phyloP scores from a whole-genome alignment of 805 yeast species.

The Yarrowia osloensis region DNA sequence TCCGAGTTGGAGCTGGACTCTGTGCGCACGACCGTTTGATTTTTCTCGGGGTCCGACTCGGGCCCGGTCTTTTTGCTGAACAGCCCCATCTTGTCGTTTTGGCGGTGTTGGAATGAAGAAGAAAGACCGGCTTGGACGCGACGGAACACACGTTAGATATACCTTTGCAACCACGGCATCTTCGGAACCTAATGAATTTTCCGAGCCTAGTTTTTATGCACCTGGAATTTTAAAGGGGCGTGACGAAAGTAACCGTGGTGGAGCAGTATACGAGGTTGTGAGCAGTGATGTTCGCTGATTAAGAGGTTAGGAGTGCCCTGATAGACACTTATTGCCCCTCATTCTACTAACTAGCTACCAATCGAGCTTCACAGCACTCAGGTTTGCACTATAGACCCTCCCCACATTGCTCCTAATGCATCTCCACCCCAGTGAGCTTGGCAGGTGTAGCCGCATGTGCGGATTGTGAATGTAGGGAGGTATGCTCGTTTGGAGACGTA shows the following conservation, averaged over 20 bases:
- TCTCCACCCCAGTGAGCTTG: constrained; percentile 13
- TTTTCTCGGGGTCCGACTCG: constrained; percentile 20
- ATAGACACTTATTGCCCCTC: too few species aligned
- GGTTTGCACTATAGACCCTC: not conserved
- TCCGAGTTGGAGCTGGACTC: constrained; percentile 15
- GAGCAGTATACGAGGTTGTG: not conserved
- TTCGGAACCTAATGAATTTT: constrained; percentile 16
- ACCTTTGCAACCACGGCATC: constrained; percentile 19
- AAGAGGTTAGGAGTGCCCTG: not conserved
- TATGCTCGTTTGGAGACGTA: not conserved
- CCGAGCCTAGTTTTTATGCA: constrained; percentile 20
- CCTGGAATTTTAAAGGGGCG: not conserved
- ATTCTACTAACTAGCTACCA: too few species aligned
- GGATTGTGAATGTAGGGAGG: not conserved
- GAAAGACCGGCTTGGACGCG: not conserved
- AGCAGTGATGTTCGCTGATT: too few species aligned
- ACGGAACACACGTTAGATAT: not conserved
- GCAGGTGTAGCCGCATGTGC: constrained; percentile 20
- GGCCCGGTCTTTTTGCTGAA: not conserved
- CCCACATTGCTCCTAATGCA: constrained; percentile 24
- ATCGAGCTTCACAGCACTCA: too few species aligned
- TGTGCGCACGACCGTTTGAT: not conserved
- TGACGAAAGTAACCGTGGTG: not conserved
- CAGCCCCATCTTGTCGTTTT: constrained; percentile 4
- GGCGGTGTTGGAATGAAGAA: not conserved